A percentile compares a stretch with the other conserved stretches of the same genome.
Conservation (phyloP, 2,329 filamentous ascomycete species). For the Fusarium kyushuense region DNA sequence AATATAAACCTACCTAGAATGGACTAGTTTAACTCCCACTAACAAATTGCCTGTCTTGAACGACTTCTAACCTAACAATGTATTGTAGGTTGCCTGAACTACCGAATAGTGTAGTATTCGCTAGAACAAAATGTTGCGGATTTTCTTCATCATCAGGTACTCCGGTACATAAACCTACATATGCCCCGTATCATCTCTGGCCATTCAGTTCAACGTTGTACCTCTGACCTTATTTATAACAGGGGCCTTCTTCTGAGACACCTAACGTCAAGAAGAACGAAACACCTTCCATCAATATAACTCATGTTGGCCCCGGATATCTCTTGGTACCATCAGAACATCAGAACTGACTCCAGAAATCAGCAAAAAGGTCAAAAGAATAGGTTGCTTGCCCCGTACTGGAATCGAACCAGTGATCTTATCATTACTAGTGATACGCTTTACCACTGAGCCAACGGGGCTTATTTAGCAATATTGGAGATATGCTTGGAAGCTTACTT, state of each 20-base stretch:
- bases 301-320: too few relatives aligned
- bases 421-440: slow-evolving; percentile 55
- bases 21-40: neutral
- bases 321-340: neutral
- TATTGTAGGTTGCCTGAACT: neutral
- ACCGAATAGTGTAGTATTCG: neutral
- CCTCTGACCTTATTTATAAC: too few relatives aligned
- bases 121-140: neutral
- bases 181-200: neutral
- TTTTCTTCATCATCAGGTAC: neutral
- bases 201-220: neutral
- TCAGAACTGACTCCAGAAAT: neutral
- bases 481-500: neutral
- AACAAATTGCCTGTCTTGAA: too few relatives aligned
- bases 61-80: neutral
- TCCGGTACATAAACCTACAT: neutral
- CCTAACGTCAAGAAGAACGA: too few relatives aligned
- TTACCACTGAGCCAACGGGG: slow-evolving; percentile 54
- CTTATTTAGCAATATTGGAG: neutral
- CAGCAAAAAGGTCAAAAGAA: neutral
- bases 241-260: too few relatives aligned
- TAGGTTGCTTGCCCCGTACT: slow-evolving; percentile 46
- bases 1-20: neutral
- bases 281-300: too few relatives aligned
- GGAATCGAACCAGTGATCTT: slow-evolving; percentile 54